A percentile compares a stretch with the other conserved stretches of the same genome.
Evolutionary conservation across 352 stramenopile genomes (phyloP).

Genomic region (Phytopythium chamaehyphon): DNA sequence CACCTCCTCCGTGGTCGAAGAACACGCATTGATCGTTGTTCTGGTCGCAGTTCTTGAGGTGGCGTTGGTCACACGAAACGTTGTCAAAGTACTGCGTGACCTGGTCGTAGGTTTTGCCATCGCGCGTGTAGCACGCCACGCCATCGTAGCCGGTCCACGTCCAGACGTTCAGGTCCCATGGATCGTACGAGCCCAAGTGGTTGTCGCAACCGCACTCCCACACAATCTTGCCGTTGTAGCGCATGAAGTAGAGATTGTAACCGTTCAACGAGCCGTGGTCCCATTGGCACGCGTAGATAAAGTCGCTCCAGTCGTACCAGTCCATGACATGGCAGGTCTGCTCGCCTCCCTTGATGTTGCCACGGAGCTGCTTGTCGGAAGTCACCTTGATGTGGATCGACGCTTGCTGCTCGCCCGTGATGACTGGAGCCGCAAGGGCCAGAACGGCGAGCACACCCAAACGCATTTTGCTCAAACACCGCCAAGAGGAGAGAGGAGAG

Average conservation of each 20-base stretch:
- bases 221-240: background rate
- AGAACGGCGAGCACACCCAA: no score
- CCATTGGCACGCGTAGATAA: conserved; percentile 4
- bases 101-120: conserved; percentile 2
- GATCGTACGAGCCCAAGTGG: background rate
- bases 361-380: conserved; percentile 1
- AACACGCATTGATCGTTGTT: background rate
- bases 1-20: no score
- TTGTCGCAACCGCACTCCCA: background rate
- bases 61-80: background rate
- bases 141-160: background rate
- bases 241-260: conserved; percentile 9
- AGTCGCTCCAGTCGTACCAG: no score
- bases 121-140: conserved; percentile 4
- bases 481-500: no score
- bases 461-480: no score
- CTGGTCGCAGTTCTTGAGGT: background rate
- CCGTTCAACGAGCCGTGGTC: conserved; percentile 1
- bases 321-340: conserved; percentile 4
- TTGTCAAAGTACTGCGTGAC: background rate
- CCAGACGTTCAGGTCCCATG: background rate
- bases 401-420: no score
- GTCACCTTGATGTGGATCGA: no score
- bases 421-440: no score
- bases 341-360: background rate